Base-by-base conservation (phyloP, 805 yeast species). In the Ogataea polymorpha region DNA sequence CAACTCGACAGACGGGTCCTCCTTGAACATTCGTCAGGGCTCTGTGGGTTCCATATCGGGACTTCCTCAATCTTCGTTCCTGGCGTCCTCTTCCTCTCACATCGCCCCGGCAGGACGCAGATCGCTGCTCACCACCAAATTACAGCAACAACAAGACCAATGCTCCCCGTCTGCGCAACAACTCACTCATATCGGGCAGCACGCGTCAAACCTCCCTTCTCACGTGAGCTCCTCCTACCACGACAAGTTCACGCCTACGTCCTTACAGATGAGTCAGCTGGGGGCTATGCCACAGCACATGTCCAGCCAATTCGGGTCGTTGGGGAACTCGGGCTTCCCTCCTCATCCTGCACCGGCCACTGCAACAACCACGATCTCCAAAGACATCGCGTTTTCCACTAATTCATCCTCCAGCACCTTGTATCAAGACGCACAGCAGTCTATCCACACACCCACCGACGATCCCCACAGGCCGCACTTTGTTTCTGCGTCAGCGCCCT, bases 301-400 rank as follows among this genome's bases (percentile, higher is more conserved):
- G 55, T 14, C 47, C 45, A 26, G 25, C 40, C 17, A 50, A 38
- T 34, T 42, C 44, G 51, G 42, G 50, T 16, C 42, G 44, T 27
- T 34, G 18, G 38, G 39, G 6, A 33, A 40, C 28, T 41, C 46
- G 18, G 58, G 58, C 7, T 54, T 55, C 41, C 60, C 56, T 14
- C 67, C 64, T 18, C 66, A 65, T 26, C 71, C 73, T 17, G 58
- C 71, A 0, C 70, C 70, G 15, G 68, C 78, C 6, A 67, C 69
- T 9, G 77, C 84, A 8, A 78, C 84, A 3, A 78, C 84, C 1
- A 71, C 67, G 44, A 65, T 78, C 23, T 69, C 77, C 12, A 72
- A 67, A 52, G 80, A 75, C 49, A 56, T 67, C 17, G 77, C 74
- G 36, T 68, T 58, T 50, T 65, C 59, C 12, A 62, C 59, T 14